Base-by-base conservation (phyloP, 1,139 yeast genomes). In the Hemisphaericaspora lyxosophila region DNA sequence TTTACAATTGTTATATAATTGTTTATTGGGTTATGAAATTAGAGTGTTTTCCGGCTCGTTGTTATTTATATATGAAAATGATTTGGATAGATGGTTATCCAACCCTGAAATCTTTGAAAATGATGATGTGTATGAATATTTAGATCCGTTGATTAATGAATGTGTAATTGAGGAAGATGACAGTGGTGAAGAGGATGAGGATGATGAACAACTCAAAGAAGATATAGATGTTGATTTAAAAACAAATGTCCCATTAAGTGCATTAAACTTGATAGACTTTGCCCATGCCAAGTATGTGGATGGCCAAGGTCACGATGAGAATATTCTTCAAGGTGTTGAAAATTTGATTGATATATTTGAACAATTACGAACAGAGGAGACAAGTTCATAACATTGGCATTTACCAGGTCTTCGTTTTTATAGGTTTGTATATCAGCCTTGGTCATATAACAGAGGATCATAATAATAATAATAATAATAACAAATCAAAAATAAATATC, bases 251-350 rank as follows among this genome's bases (percentile, higher is more conserved):
- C 47, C 49, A 3, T 38, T 47, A 23, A 45, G 87, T 46, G 64
- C 78, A 6, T 67, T 88, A 34, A 71, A 80, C 33, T 53, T 90
- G 39, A 88, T 92, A 12, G 98, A 92, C 58, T 89, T 92, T 69
- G 97, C 97, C 1, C 97, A 90, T 57, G 78, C 97, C 0, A 75
- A 68, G 46, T 64, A 75, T 43, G 72, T 76, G 0, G 77, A 80
- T 0, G 86, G 85, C 0, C 46, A 72, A 39, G 95, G 95, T 0
- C 75, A 75, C 20, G 96, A 89, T 56, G 84, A 79, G 35, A 84
- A 85, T 52, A 63, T 83, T 4, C 56, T 88, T 4, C 62, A 61
- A 19, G 97, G 96, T 0, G 61, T 88, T 1, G 82, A 81, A 48
- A 82, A 75, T 48, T 58, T 87, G 33, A 63, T 83, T 3, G 49